Conservation (phyloP, 2,329 filamentous ascomycete genomes). For the Diaporthe nobilis region DNA sequence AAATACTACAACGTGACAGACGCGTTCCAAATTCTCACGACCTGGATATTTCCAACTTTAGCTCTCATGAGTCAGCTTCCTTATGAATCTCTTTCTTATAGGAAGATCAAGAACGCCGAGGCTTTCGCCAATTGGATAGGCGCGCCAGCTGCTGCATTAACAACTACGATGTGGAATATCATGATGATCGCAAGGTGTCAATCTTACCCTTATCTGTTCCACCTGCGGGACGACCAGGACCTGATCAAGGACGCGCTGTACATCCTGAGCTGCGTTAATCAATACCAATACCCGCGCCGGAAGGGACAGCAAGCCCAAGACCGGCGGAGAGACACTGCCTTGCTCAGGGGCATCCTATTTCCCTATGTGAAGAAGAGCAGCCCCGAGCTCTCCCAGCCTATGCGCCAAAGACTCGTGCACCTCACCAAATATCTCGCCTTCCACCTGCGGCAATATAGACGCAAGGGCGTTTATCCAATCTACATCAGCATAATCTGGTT, state of each 20-base stretch:
- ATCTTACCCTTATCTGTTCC: neutral
- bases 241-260: conserved; percentile 13
- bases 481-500: conserved; percentile 20
- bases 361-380: neutral
- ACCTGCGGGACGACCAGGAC: conserved; percentile 5
- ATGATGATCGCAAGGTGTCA: conserved; percentile 12
- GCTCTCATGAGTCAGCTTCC: conserved; percentile 16
- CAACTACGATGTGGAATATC: conserved; percentile 12
- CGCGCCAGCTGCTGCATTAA: conserved; percentile 2
- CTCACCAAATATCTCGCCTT: conserved; percentile 5
- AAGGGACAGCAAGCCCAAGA: neutral
- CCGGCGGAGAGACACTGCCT: neutral
- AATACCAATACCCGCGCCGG: conserved; percentile 8
- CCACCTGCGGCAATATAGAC: neutral
- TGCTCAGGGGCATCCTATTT: conserved; percentile 2
- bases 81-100: neutral
- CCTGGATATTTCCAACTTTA: conserved; percentile 1
- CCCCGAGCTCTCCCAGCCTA: neutral
- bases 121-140: conserved; percentile 21
- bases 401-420: neutral
- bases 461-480: neutral
- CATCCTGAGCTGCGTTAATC: conserved; percentile 14
- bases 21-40: conserved; percentile 2
- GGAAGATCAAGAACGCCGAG: conserved; percentile 22
- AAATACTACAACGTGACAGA: conserved; percentile 17